Percentiles rank a stretch among this genome's conserved stretches.
These are phyloP conservation scores for Fusarium sp. DNA, from an alignment of 2,329 filamentous ascomycete genomes.

Conservation along the genomic window DNA sequence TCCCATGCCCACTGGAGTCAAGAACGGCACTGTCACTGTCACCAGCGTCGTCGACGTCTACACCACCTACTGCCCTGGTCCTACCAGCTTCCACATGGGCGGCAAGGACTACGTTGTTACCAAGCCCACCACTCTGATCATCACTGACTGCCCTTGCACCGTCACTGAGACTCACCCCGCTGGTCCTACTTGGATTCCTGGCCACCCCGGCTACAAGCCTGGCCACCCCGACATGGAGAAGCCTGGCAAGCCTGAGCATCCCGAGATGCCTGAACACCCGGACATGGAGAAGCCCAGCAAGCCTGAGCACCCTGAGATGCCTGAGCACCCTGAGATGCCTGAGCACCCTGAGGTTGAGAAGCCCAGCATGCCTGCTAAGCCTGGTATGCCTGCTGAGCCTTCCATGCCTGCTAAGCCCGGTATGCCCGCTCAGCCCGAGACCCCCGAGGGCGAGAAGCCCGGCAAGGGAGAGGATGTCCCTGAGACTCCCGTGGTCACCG, in stretches of 20 bases:
- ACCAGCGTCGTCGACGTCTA: slow-evolving; percentile 54
- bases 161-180: slow-evolving; percentile 50
- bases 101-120: slow-evolving; percentile 66
- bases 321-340: slow-evolving; percentile 1
- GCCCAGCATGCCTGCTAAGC: not conserved
- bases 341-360: not conserved
- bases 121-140: slow-evolving; percentile 65
- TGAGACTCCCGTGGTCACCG: slow-evolving; percentile 46
- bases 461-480: slow-evolving; percentile 20
- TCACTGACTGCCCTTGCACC: slow-evolving; percentile 68
- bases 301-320: not conserved
- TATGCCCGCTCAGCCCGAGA: slow-evolving; percentile 1
- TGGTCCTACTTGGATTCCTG: slow-evolving; percentile 33
- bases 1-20: slow-evolving; percentile 22
- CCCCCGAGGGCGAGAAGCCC: slow-evolving; percentile 8
- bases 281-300: not conserved
- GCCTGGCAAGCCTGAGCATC: slow-evolving; percentile 9
- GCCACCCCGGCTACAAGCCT: slow-evolving; percentile 13
- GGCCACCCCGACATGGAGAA: not conserved
- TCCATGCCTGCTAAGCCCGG: too few relatives aligned
- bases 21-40: slow-evolving; percentile 47
- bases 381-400: too few relatives aligned
- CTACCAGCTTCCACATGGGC: slow-evolving; percentile 65
- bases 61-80: slow-evolving; percentile 59
- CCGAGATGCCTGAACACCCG: slow-evolving; percentile 1